Evolutionary conservation across 106 monocot genomes (phyloP).

Genomic region (Phalaenopsis aphrodite): DNA sequence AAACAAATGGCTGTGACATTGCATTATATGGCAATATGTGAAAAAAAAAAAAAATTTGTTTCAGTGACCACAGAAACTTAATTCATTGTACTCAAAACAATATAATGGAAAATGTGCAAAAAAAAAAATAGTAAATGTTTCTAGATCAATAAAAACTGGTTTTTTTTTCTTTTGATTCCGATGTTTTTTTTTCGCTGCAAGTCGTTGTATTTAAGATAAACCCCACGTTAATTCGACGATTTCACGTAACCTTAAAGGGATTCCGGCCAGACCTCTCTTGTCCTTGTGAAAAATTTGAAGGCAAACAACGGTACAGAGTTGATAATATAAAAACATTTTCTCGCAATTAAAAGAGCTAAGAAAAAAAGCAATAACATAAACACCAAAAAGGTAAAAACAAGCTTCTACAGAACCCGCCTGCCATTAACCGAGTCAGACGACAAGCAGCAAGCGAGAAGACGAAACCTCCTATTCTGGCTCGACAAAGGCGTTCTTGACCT

Average conservation of each 20-base stretch:
- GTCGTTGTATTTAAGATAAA: background rate
- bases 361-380: background rate
- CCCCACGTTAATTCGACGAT: background rate
- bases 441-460: conserved; percentile 54
- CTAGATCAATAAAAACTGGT: too few relatives aligned
- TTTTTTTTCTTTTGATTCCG: background rate
- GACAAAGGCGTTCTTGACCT: conserved; percentile 37
- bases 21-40: background rate
- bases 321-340: background rate
- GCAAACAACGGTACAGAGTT: background rate
- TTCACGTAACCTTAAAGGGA: background rate
- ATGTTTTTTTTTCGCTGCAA: background rate
- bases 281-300: background rate
- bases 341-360: background rate
- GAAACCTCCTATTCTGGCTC: conserved; percentile 26
- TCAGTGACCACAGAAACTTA: too few relatives aligned
- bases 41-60: background rate
- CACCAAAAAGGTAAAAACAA: background rate
- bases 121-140: too few relatives aligned
- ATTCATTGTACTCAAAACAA: too few relatives aligned
- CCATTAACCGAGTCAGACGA: background rate
- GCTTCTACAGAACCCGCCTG: background rate
- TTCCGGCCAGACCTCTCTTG: background rate
- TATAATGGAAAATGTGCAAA: too few relatives aligned
- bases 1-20: background rate